phyloP scores from a whole-genome alignment of 495 filamentous ascomycete genomes.

The Aspergillus affinis region DNA sequence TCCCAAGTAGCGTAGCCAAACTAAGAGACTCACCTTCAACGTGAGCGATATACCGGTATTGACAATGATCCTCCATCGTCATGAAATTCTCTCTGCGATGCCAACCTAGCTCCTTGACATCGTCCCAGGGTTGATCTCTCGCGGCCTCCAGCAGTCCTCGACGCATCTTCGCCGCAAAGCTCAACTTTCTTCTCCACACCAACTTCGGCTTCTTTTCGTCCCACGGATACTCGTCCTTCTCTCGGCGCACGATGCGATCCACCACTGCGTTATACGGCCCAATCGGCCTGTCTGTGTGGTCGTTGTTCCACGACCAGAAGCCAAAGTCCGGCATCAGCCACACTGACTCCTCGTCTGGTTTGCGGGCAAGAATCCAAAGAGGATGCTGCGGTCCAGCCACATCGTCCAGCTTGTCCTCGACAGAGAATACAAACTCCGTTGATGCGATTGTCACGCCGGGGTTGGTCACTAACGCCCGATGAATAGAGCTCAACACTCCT shows the following conservation, averaged over 20 bases:
- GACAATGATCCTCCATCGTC: conserved; percentile 46
- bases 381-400: conserved; percentile 37
- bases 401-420: conserved; percentile 36
- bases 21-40: conserved; percentile 43
- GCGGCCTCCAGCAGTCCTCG: conserved; percentile 35
- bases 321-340: conserved; percentile 71
- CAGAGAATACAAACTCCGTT: conserved; percentile 53
- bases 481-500: conserved; percentile 23
- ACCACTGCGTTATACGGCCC: conserved; percentile 18
- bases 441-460: conserved; percentile 49
- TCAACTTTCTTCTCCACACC: conserved; percentile 57
- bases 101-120: conserved; percentile 43
- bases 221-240: background rate
- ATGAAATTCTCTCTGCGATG: conserved; percentile 25
- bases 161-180: conserved; percentile 27
- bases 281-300: conserved; percentile 46
- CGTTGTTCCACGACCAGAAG: conserved; percentile 62
- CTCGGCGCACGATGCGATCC: conserved; percentile 30
- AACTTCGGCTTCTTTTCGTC: conserved; percentile 43
- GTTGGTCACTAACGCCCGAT: conserved; percentile 19
- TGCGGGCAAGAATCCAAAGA: conserved; percentile 41
- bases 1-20: too few relatives aligned
- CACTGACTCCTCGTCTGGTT: conserved; percentile 24
- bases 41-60: conserved; percentile 47
- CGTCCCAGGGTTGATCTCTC: conserved; percentile 39